Conservation (phyloP, 1,139 yeast species). For the Nakaseomyces uthaithaninus region DNA sequence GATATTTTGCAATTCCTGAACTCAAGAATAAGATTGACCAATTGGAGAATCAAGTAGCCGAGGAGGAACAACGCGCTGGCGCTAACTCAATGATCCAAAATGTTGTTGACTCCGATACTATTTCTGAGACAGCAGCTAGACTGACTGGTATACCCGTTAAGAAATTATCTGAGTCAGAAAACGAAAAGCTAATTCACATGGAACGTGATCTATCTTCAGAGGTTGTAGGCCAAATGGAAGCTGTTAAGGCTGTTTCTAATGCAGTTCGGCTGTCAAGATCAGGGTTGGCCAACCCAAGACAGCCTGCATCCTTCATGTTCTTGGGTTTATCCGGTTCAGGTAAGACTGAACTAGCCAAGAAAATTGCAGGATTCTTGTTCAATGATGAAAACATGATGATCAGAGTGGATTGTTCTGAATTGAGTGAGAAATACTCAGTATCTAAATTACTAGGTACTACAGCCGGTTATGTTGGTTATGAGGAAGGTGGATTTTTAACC, state of each 20-base stretch:
- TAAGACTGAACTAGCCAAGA: slow-evolving; percentile 95
- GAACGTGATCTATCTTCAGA: slow-evolving; percentile 72
- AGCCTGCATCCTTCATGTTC: slow-evolving; percentile 92
- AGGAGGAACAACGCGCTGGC: slow-evolving; percentile 59
- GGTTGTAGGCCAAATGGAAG: slow-evolving; percentile 95
- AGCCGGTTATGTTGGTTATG: slow-evolving; percentile 97
- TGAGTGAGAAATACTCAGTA: slow-evolving; percentile 91
- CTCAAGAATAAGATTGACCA: slow-evolving; percentile 65
- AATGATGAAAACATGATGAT: slow-evolving; percentile 95
- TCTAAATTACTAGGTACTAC: slow-evolving; percentile 95
- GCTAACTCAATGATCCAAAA: slow-evolving; percentile 66
- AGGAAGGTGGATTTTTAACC: slow-evolving; percentile 93
- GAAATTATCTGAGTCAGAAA: slow-evolving; percentile 91
- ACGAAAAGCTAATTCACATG: slow-evolving; percentile 87
- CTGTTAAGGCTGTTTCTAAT: slow-evolving; percentile 92
- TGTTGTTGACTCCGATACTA: slow-evolving; percentile 87
- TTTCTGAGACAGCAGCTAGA: slow-evolving; percentile 95
- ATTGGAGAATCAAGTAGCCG: slow-evolving; percentile 68
- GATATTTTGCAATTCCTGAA: slow-evolving; percentile 96
- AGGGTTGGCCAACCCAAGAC: slow-evolving; percentile 92
- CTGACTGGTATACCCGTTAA: slow-evolving; percentile 98
- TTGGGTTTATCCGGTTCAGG: slow-evolving; percentile 97
- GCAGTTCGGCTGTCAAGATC: slow-evolving; percentile 90
- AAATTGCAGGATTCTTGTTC: slow-evolving; percentile 88
- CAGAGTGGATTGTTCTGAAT: slow-evolving; percentile 94